phyloP scores from a whole-genome alignment of 2,329 filamentous ascomycete species.

The Fusarium tanahbumbuense region DNA sequence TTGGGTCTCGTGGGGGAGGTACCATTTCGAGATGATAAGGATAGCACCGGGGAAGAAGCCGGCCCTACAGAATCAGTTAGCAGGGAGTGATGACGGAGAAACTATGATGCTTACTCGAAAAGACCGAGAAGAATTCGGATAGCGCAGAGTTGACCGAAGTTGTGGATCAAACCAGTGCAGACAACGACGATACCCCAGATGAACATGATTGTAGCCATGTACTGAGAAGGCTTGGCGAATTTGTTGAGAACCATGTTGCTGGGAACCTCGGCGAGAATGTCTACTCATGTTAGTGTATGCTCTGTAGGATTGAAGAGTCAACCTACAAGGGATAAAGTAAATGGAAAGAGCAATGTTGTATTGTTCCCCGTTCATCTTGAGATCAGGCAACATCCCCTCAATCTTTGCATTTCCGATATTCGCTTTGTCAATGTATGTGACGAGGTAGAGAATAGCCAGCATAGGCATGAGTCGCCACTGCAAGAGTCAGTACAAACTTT shows the following conservation, averaged over 20 bases:
- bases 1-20: slow-evolving; percentile 46
- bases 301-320: rapidly evolving
- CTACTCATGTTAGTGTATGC: background rate
- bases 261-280: slow-evolving; percentile 29
- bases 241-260: slow-evolving; percentile 39
- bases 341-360: slow-evolving; percentile 35
- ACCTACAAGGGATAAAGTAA: slow-evolving; percentile 34
- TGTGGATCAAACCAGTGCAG: slow-evolving; percentile 22
- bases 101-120: slow-evolving; percentile 28
- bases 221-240: slow-evolving; percentile 29
- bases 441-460: slow-evolving; percentile 27
- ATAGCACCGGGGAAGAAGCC: slow-evolving; percentile 49
- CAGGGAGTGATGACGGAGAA: too few relatives aligned
- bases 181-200: slow-evolving; percentile 33
- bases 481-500: background rate
- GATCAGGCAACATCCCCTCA: slow-evolving; percentile 27
- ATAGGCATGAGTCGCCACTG: slow-evolving; percentile 37
- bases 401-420: slow-evolving; percentile 38
- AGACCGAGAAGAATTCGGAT: slow-evolving; percentile 30
- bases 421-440: slow-evolving; percentile 34
- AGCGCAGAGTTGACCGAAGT: slow-evolving; percentile 23
- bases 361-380: slow-evolving; percentile 28
- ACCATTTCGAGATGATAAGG: slow-evolving; percentile 48
- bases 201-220: slow-evolving; percentile 32
- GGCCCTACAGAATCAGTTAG: slow-evolving; percentile 25